phyloP scores from a whole-genome alignment of 148 eudicot species.

The Oxyria digyna region DNA sequence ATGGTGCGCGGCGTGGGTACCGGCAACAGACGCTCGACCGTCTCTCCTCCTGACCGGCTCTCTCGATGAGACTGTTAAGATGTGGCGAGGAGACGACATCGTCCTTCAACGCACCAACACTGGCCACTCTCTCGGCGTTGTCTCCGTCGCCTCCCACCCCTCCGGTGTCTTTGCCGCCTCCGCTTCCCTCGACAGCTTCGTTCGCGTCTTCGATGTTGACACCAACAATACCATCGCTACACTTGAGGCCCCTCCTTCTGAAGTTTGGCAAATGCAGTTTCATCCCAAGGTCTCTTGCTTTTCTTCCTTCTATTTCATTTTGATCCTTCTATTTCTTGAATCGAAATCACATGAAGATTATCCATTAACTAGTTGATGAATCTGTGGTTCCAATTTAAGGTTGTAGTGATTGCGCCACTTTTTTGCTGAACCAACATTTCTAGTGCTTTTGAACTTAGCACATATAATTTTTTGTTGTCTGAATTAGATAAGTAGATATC shows the following conservation, averaged over 20 bases:
- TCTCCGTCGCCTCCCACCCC: constrained; percentile 90
- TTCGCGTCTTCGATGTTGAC: constrained; percentile 77
- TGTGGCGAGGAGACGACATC: constrained; percentile 58
- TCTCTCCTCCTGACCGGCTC: constrained; percentile 75
- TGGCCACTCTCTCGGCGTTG: constrained; percentile 86
- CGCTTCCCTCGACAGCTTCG: constrained; percentile 78
- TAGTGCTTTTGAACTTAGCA: too few relatives aligned
- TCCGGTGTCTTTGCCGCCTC: constrained; percentile 84
- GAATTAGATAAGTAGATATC: too few relatives aligned
- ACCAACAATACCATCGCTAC: constrained; percentile 65
- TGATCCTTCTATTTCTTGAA: background rate
- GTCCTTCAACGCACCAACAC: constrained; percentile 44
- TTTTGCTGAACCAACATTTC: background rate
- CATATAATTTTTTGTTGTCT: too few relatives aligned
- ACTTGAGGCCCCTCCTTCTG: constrained; percentile 80
- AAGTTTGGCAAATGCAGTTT: constrained; percentile 86
- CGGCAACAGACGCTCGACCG: constrained; percentile 36
- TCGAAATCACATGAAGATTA: too few relatives aligned
- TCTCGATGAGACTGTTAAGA: constrained; percentile 72
- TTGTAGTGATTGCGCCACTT: background rate
- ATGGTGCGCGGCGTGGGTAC: constrained; percentile 84
- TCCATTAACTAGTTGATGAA: background rate
- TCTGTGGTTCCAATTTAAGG: background rate
- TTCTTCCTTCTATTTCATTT: background rate
- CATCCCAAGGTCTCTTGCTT: constrained; percentile 48